Evolutionary conservation across 345 rosid species (phyloP).

Genomic region (Salix caprea): DNA sequence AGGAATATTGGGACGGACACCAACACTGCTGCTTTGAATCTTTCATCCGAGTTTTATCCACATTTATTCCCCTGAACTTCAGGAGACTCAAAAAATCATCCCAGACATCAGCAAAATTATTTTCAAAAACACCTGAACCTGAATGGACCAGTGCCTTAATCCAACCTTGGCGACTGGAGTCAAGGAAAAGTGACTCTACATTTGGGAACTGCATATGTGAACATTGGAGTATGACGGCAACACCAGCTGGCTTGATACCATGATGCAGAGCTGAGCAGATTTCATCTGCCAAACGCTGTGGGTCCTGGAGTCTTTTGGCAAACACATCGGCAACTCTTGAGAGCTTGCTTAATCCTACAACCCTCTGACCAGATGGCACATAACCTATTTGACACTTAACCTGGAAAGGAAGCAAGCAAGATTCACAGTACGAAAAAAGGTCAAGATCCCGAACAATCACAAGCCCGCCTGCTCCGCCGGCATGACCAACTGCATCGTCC

Average conservation of each 20-base stretch:
- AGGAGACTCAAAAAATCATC: conserved; percentile 60
- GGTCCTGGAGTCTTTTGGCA: conserved; percentile 81
- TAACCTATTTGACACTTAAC: conserved; percentile 83
- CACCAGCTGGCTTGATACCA: conserved; percentile 79
- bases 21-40: conserved; percentile 36
- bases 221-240: conserved; percentile 80
- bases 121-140: conserved; percentile 75
- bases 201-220: conserved; percentile 69
- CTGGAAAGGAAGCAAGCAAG: conserved; percentile 90
- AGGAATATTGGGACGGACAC: conserved; percentile 60
- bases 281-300: conserved; percentile 75
- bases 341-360: conserved; percentile 89
- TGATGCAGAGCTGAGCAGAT: conserved; percentile 71
- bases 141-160: conserved; percentile 47
- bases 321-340: conserved; percentile 84
- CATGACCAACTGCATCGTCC: conserved; percentile 62
- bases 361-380: conserved; percentile 73
- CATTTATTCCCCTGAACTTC: conserved; percentile 49
- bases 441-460: conserved; percentile 87
- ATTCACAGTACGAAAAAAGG: conserved; percentile 81
- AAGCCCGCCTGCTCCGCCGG: conserved; percentile 86
- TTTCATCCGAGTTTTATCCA: conserved; percentile 26
- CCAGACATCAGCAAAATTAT: conserved; percentile 56
- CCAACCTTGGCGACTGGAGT: conserved; percentile 54
- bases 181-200: conserved; percentile 41